Evolutionary conservation across 768 basidiomycete species (phyloP).

Genomic region (Pisolithus albus): DNA sequence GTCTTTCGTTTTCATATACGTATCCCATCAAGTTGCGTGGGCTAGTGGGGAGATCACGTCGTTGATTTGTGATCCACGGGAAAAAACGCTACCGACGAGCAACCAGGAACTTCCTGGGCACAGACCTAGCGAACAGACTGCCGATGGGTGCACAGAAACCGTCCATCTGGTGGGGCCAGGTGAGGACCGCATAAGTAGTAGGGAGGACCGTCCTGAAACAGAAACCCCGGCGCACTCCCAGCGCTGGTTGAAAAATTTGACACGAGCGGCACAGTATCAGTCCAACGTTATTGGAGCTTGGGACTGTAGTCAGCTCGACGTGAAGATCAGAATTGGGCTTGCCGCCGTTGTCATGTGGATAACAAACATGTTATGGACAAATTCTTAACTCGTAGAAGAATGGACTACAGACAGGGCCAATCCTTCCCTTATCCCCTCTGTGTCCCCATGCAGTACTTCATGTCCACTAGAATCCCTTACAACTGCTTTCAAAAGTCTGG

Average conservation of each 20-base stretch:
- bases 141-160: conserved; percentile 4
- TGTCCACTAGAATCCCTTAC: conserved; percentile 3
- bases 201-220: conserved; percentile 28
- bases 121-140: background rate
- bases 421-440: background rate
- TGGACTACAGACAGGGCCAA: background rate
- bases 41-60: conserved; percentile 69
- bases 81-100: conserved; percentile 18
- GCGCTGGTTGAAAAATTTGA: conserved; percentile 48
- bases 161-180: conserved; percentile 6
- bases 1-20: conserved; percentile 70
- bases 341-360: conserved; percentile 52
- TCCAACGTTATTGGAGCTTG: conserved; percentile 15
- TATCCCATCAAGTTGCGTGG: conserved; percentile 68
- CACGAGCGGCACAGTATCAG: conserved; percentile 22
- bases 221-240: conserved; percentile 29
- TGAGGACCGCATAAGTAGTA: conserved; percentile 5
- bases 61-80: conserved; percentile 41
- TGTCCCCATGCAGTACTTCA: background rate
- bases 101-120: background rate
- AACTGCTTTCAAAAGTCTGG: too few species aligned
- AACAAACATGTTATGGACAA: conserved; percentile 54
- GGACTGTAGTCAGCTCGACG: conserved; percentile 29
- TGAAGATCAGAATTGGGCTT: conserved; percentile 36
- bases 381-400: conserved; percentile 14